Evolutionary conservation across 2,329 filamentous ascomycete genomes (phyloP).

Genomic region (Fusarium sp.): DNA sequence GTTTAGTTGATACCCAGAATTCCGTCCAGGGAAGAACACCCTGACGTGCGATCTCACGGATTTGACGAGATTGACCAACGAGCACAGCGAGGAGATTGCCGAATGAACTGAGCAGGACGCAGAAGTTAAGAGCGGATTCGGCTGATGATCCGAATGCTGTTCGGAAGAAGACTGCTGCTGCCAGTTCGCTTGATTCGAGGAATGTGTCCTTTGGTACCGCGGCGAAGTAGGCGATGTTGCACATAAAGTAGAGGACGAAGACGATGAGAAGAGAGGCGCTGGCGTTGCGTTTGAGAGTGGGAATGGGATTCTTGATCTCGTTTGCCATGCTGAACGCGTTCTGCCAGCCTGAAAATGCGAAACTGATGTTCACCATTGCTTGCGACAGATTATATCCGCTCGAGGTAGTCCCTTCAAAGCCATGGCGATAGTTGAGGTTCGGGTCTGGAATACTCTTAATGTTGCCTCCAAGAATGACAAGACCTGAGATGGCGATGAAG

Average conservation of each 20-base stretch:
- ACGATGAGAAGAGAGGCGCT: conserved; percentile 63
- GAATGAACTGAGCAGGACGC: conserved; percentile 68
- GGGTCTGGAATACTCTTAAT: conserved; percentile 49
- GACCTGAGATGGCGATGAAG: conserved; percentile 70
- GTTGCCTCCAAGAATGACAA: conserved; percentile 66
- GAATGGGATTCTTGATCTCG: conserved; percentile 70
- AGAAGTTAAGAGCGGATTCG: conserved; percentile 63
- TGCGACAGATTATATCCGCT: conserved; percentile 55
- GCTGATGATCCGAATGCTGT: conserved; percentile 65
- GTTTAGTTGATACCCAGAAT: conserved; percentile 72
- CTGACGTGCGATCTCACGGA: conserved; percentile 71
- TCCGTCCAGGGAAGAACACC: conserved; percentile 69
- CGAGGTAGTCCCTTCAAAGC: conserved; percentile 51
- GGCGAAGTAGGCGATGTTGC: conserved; percentile 71
- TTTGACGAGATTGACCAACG: conserved; percentile 65
- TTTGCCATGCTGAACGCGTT: conserved; percentile 73
- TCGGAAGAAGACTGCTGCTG: conserved; percentile 69
- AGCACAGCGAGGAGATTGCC: conserved; percentile 69
- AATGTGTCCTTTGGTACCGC: conserved; percentile 67
- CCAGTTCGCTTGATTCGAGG: conserved; percentile 62
- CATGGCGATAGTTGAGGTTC: conserved; percentile 51
- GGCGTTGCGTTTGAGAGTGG: conserved; percentile 63
- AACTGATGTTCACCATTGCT: conserved; percentile 69
- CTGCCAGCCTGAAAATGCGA: conserved; percentile 68
- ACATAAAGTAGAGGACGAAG: conserved; percentile 66